Percentiles rank a stretch among this genome's conserved stretches.
phyloP scores from a whole-genome alignment of 768 basidiomycete genomes.

The Tricholomella constricta region DNA sequence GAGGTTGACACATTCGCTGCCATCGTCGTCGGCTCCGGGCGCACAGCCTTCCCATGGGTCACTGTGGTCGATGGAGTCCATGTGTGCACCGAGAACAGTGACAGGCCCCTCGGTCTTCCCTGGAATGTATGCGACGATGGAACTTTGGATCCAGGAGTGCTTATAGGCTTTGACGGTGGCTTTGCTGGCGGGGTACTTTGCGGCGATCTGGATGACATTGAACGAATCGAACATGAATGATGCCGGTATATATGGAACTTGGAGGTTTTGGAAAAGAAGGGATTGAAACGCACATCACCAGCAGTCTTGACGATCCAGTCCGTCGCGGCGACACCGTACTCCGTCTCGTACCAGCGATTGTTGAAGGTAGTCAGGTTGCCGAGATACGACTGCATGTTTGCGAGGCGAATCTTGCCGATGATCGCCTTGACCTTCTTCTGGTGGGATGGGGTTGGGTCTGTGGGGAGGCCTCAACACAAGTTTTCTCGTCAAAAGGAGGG shows the following conservation, averaged over 20 bases:
- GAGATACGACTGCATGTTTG: slow-evolving; percentile 37
- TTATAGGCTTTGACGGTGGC: slow-evolving; percentile 1
- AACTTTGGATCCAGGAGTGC: slow-evolving; percentile 4
- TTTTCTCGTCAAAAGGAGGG: not conserved
- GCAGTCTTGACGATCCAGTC: slow-evolving; percentile 38
- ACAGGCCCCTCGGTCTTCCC: slow-evolving; percentile 20
- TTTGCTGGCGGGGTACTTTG: not conserved
- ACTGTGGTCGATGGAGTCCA: slow-evolving; percentile 29
- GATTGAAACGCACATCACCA: slow-evolving; percentile 27
- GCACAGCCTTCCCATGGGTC: slow-evolving; percentile 27
- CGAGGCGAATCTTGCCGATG: slow-evolving; percentile 26
- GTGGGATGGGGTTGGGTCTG: slow-evolving; percentile 14
- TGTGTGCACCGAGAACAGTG: slow-evolving; percentile 30
- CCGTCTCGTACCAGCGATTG: slow-evolving; percentile 42
- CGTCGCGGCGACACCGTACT: slow-evolving; percentile 38
- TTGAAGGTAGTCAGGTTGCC: slow-evolving; percentile 38
- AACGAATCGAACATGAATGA: not conserved
- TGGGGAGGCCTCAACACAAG: not conserved
- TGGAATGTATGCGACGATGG: slow-evolving; percentile 21
- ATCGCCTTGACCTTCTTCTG: slow-evolving; percentile 26
- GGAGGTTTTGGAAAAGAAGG: too few relatives aligned
- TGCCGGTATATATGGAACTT: too few relatives aligned
- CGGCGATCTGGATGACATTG: slow-evolving; percentile 4
- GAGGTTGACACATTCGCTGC: slow-evolving; percentile 46
- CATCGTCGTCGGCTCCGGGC: slow-evolving; percentile 43